A percentile compares a stretch with the other conserved stretches of the same genome.
phyloP scores from a whole-genome alignment of 1,139 yeast species.

The Yamadazyma buinensis region DNA sequence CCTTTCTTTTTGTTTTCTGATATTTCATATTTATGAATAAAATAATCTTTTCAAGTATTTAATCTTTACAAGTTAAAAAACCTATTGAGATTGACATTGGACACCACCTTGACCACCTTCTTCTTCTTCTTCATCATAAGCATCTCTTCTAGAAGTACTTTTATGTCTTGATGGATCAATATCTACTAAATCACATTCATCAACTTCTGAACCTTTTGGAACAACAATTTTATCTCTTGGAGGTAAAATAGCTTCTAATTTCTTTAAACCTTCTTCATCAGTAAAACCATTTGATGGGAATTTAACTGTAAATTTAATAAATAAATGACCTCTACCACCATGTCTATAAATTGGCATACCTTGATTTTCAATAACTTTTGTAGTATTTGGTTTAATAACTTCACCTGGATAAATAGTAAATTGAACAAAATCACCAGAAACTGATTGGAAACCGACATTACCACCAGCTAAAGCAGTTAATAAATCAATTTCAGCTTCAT shows the following conservation, averaged over 20 bases:
- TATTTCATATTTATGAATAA: too few species aligned
- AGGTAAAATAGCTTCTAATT: slow-evolving; percentile 64
- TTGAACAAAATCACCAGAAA: slow-evolving; percentile 85
- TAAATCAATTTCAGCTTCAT: slow-evolving; percentile 85
- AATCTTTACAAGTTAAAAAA: slow-evolving; percentile 1
- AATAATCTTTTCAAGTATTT: too few species aligned
- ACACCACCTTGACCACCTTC: slow-evolving; percentile 66
- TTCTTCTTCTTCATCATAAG: slow-evolving; percentile 65
- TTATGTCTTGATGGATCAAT: slow-evolving; percentile 62
- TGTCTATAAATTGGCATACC: slow-evolving; percentile 92
- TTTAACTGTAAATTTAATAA: slow-evolving; percentile 65
- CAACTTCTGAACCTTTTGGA: slow-evolving; percentile 67
- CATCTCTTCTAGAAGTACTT: slow-evolving; percentile 42
- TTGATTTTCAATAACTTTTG: slow-evolving; percentile 83
- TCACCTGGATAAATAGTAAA: slow-evolving; percentile 86
- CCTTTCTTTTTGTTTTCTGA: too few species aligned
- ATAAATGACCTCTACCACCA: slow-evolving; percentile 73
- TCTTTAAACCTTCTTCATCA: slow-evolving; percentile 60
- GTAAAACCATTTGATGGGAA: slow-evolving; percentile 69
- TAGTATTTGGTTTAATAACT: slow-evolving; percentile 78
- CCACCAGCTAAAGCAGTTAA: slow-evolving; percentile 98
- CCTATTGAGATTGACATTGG: slow-evolving; percentile 80
- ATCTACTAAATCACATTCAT: slow-evolving; percentile 74
- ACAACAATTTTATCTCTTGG: slow-evolving; percentile 51
- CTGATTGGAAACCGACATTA: slow-evolving; percentile 77